These are phyloP conservation scores for Hirschioporus abietinus DNA, from an alignment of 768 basidiomycete species.

Conservation along the genomic window DNA sequence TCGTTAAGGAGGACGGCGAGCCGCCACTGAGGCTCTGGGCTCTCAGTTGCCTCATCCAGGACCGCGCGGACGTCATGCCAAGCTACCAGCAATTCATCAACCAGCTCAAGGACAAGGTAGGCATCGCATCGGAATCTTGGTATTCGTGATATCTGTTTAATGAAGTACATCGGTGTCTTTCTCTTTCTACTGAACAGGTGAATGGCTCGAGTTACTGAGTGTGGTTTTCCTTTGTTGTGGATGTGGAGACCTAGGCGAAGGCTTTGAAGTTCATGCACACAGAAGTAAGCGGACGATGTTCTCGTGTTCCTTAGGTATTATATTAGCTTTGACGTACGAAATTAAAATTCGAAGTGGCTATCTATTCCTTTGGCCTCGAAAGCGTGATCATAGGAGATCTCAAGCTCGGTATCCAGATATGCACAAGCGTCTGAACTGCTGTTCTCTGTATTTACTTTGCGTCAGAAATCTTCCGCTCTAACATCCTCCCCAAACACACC, in stretches of 20 bases:
- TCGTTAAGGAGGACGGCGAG: slow-evolving; percentile 98
- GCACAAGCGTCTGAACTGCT: background rate
- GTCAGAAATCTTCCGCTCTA: background rate
- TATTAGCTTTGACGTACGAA: background rate
- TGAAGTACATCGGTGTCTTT: background rate
- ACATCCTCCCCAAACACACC: background rate
- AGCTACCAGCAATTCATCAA: slow-evolving; percentile 95
- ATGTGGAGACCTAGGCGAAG: background rate
- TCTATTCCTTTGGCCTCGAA: background rate
- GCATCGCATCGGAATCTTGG: slow-evolving; percentile 3
- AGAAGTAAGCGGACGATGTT: background rate
- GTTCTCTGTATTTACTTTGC: background rate
- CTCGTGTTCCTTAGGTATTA: background rate
- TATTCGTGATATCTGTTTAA: background rate
- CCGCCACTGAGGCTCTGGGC: slow-evolving; percentile 94
- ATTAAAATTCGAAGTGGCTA: background rate
- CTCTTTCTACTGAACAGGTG: slow-evolving; percentile 13
- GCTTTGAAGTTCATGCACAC: background rate
- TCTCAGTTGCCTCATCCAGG: slow-evolving; percentile 88
- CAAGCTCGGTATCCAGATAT: background rate
- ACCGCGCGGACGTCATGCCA: slow-evolving; percentile 89
- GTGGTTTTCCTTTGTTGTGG: background rate
- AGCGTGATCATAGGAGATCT: background rate
- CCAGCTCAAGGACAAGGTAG: slow-evolving; percentile 87
- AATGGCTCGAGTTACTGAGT: slow-evolving; percentile 19